Conservation (phyloP, 306 rosid genomes). For the Coriaria nepalensis region DNA sequence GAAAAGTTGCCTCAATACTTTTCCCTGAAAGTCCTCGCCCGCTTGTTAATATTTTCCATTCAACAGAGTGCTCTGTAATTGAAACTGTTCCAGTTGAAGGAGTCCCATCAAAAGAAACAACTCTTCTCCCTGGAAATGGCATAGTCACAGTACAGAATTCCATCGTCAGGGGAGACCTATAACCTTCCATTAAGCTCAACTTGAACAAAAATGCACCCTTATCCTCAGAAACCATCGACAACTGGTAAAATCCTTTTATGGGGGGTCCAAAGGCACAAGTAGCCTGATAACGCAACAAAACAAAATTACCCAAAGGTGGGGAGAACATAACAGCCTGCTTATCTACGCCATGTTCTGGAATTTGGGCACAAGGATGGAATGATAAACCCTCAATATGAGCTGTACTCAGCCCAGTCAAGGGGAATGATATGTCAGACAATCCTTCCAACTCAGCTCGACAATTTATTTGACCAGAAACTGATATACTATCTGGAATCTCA, state of each 20-base stretch:
- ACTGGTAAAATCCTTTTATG: constrained; percentile 76
- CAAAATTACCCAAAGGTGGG: constrained; percentile 89
- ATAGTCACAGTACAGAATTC: constrained; percentile 76
- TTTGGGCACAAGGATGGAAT: constrained; percentile 79
- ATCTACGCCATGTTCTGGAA: constrained; percentile 75
- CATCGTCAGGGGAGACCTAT: constrained; percentile 75
- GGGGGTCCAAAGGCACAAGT: constrained; percentile 64
- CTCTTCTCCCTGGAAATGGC: constrained; percentile 84
- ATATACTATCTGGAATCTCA: constrained; percentile 77
- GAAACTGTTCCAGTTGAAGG: constrained; percentile 87
- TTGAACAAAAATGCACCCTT: constrained; percentile 94
- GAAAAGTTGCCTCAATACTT: constrained; percentile 92
- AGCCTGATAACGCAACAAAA: constrained; percentile 77
- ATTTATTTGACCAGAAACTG: constrained; percentile 82
- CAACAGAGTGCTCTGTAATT: constrained; percentile 78
- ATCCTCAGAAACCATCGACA: constrained; percentile 97
- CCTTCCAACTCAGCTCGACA: constrained; percentile 92
- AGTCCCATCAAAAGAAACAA: constrained; percentile 81
- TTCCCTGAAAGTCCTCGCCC: constrained; percentile 85
- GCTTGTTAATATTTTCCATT: constrained; percentile 73
- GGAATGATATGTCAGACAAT: constrained; percentile 89
- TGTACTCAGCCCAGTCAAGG: constrained; percentile 44
- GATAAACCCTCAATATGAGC: constrained; percentile 56
- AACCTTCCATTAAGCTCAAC: constrained; percentile 81
- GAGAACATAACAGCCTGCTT: constrained; percentile 86